Base-by-base conservation (phyloP, 2,329 filamentous ascomycete genomes). In the Torrubiella hemipterigena region DNA sequence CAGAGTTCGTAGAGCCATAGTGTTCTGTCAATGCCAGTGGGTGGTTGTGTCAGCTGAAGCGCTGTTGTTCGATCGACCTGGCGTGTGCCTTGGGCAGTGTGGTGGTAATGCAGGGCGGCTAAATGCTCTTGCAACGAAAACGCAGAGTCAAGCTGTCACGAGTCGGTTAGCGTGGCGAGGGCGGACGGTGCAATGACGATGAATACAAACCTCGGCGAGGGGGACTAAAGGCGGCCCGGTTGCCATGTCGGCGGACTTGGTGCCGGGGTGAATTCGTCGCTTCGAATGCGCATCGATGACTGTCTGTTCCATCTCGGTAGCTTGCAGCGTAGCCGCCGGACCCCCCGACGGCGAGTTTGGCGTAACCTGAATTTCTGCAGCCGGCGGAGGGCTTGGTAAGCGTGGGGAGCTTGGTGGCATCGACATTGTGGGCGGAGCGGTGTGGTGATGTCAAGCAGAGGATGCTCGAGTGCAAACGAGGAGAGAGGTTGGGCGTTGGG, bases 1-100 rank as follows among this genome's bases (percentile, higher is more conserved):
- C 86, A 95, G 30, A 98, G 80, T 59, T 98, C 91, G 61, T 96
- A 98, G 27, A 96, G 78, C 91, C 91, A 98, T 26, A 96, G 71
- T 8, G 82, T 84, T 42, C 78, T 77, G 50, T 95, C 86, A 42
- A 91, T 78, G 35, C 81, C 79, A 15, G 77, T 69, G 0, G 91
- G 91, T 15, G 87, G 81, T 27, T 77, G 77, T 22, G 86, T 79
- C 23, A 98, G 75, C 44, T 77, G 69, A 33, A 71, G 61, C 9
- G 91, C 87, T 25, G 82, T 79, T 19, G 77, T 68, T 47, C 81
- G 79, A 34, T 72, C 82, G 41, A 96, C 78, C 6, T 89, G 76
- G 26, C 72, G 61, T 20, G 76, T 78, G 42, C 73, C 73, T 40
- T 69, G 65, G 31, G 63, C 66, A 2, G 84, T 93, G 52, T 82